Conservation (phyloP, 306 rosid species). For the Hippophae rhamnoides region DNA sequence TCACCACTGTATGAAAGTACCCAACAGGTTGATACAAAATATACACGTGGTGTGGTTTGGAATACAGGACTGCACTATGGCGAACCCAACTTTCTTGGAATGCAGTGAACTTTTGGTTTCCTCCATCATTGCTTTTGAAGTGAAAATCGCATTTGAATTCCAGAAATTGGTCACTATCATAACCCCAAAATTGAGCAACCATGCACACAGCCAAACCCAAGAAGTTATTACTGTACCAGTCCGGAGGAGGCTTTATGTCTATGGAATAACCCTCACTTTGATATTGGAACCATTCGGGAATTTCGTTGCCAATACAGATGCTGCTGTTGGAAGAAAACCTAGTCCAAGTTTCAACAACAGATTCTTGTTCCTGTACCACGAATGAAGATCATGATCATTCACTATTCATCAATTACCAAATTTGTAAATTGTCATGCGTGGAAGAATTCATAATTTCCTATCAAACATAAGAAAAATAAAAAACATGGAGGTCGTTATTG, state of each 20-base stretch:
- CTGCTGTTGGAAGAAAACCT: neutral
- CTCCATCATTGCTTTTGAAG: conserved; percentile 1
- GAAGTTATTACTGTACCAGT: neutral
- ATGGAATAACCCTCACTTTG: neutral
- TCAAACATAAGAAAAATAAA: no score
- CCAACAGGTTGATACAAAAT: conserved; percentile 1
- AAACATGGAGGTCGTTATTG: no score
- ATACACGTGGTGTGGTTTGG: neutral
- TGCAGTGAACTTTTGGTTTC: neutral
- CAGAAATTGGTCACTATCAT: no score
- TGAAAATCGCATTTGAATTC: neutral
- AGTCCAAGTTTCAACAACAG: no score
- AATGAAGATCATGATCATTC: neutral
- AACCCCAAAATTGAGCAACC: neutral
- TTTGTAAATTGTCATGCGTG: no score
- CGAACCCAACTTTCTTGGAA: neutral
- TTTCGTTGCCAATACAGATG: conserved; percentile 2
- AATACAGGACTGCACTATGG: neutral
- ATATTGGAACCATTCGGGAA: conserved; percentile 12
- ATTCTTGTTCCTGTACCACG: neutral
- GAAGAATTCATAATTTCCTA: no score
- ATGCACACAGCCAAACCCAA: conserved; percentile 5
- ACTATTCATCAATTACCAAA: no score
- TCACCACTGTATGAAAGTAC: neutral
- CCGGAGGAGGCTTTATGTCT: conserved; percentile 2